These are phyloP conservation scores for Petunia secreta DNA, from an alignment of 257 asterid species.

Conservation along the genomic window DNA sequence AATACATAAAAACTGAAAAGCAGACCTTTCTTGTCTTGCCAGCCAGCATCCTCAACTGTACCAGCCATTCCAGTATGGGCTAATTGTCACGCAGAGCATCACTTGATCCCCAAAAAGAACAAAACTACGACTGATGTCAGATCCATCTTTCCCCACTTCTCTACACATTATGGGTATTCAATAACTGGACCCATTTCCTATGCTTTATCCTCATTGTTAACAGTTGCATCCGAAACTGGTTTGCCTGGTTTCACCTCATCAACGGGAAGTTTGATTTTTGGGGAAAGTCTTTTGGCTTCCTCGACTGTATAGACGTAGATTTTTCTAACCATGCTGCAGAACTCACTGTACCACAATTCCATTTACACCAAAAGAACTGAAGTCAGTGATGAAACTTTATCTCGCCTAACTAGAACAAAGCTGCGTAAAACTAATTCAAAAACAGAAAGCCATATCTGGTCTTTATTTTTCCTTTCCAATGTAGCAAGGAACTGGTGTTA, in stretches of 20 bases:
- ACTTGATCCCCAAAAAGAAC: slow-evolving; percentile 35
- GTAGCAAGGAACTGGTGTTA: neutral
- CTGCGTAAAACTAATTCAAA: neutral
- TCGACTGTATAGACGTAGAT: slow-evolving; percentile 74
- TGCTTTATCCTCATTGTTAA: slow-evolving; percentile 68
- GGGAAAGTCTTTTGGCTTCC: slow-evolving; percentile 86
- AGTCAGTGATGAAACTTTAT: neutral
- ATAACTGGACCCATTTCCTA: slow-evolving; percentile 52
- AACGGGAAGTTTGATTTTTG: slow-evolving; percentile 72
- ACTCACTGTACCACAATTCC: slow-evolving; percentile 58
- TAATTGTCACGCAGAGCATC: slow-evolving; percentile 26
- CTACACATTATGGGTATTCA: slow-evolving; percentile 33
- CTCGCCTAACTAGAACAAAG: neutral
- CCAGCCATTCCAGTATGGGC: slow-evolving; percentile 36
- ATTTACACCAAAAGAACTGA: slow-evolving; percentile 21
- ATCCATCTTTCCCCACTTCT: slow-evolving; percentile 38
- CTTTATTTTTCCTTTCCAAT: neutral
- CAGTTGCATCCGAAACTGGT: slow-evolving; percentile 48
- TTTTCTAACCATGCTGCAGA: slow-evolving; percentile 92
- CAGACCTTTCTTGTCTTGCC: slow-evolving; percentile 37
- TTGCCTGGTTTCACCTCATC: slow-evolving; percentile 51
- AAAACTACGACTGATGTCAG: slow-evolving; percentile 38
- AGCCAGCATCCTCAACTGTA: slow-evolving; percentile 31
- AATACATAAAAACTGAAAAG: slow-evolving; percentile 35
- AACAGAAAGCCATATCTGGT: slow-evolving; percentile 8